Conservation (phyloP, 805 yeast species). For the Candida pseudoglaebosa region DNA sequence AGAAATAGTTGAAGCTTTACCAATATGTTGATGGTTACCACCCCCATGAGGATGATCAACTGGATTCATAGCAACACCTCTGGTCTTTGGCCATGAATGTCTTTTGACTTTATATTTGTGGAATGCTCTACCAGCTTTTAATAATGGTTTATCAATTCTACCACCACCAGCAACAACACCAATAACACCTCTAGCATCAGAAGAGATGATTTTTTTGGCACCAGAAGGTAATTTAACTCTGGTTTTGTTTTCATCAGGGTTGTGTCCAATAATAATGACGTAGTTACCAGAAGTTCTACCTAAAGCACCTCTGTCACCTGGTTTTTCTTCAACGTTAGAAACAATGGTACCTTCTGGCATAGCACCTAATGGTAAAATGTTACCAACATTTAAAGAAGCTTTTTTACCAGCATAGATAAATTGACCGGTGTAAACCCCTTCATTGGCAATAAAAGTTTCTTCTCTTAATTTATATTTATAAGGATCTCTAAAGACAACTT, state of each 20-base stretch:
- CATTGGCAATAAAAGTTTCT: conserved; percentile 98
- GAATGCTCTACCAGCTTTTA: conserved; percentile 99
- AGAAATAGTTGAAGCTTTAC: conserved; percentile 36
- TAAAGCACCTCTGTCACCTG: conserved; percentile 99
- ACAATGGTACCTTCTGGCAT: conserved; percentile 99
- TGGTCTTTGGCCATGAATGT: conserved; percentile 99
- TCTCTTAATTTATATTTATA: conserved; percentile 97
- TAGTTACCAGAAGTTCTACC: conserved; percentile 99
- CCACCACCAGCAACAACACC: conserved; percentile 99
- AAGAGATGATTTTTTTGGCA: conserved; percentile 93
- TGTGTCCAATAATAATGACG: conserved; percentile 98
- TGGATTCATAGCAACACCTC: conserved; percentile 99
- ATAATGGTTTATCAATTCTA: conserved; percentile 98
- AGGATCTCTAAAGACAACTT: conserved; percentile 99
- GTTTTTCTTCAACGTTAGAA: conserved; percentile 97
- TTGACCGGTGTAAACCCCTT: conserved; percentile 99
- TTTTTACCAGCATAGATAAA: conserved; percentile 98
- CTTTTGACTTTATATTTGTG: conserved; percentile 99
- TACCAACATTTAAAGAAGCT: conserved; percentile 96
- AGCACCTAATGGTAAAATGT: conserved; percentile 93
- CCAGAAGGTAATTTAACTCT: conserved; percentile 99
- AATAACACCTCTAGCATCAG: conserved; percentile 98
- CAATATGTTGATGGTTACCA: conserved; percentile 60
- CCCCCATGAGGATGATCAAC: conserved; percentile 99
- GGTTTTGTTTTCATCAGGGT: conserved; percentile 98